Evolutionary conservation across 2,329 filamentous ascomycete species (phyloP), one percentile per base, ranked within the genome.

Genomic region (Colletotrichum sp.): DNA sequence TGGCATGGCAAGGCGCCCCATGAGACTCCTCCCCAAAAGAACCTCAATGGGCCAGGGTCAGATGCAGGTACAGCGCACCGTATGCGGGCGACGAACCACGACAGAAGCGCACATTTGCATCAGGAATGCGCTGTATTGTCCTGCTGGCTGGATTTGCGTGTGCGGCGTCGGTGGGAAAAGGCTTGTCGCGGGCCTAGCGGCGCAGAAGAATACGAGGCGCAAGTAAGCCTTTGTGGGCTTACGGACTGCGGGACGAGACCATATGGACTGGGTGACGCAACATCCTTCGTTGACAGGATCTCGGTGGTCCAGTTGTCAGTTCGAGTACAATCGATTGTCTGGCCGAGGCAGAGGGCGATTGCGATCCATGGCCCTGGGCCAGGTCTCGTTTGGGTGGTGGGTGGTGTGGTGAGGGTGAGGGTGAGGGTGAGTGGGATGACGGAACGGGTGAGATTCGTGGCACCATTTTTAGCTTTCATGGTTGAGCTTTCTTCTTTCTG

Each of bases 11-110:
- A 15, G 29, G 61, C n/a, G 69, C n/a, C 73, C 73, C 73, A 68
- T 63, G 32, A 67, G 44, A 67, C 65, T 63, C 69, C 29, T 44
- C 68, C 22, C 49, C 36, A 34, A 61, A 69, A 49, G 55, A 62
- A 72, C 30, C 29, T 22, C 55, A 65, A 22, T 13, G 44, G 44
- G 69, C 44, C 52, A 72, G 25, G 65, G 55, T 44, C 27, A 64
- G 29, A 75, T 67, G 69, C 63, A 75, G 69, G 69, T 67, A 75
- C 62, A 15, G 63, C 55, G 69, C 69, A 75, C 59, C 44, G 49
- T 71, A 61, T 57, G 36, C 63, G 36, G 22, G 34, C 62, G 52
- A 57, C 36, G n/a, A 66, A 27, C 29, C 55, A 29, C 44, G 39
- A 22, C n/a, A 15, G 29, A 49, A 22, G 64, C 36, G 22, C n/a